Evolutionary conservation across 305 asterid species (phyloP), one percentile per base, ranked within the genome.

Genomic region (Salvia sclarea): DNA sequence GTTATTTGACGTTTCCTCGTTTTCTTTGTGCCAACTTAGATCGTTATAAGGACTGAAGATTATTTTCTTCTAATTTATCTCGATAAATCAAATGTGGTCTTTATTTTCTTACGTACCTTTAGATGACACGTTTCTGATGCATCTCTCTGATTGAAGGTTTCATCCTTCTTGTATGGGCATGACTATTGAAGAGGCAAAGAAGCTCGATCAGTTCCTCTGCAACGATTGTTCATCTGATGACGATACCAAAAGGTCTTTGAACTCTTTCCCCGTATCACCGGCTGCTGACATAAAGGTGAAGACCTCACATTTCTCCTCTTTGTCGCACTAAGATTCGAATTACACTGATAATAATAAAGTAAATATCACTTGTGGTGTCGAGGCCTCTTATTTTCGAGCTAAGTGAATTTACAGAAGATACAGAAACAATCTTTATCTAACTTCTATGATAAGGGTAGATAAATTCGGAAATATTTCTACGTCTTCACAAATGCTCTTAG

Each of bases 91-190:
- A 45, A 14, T 62, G 38, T 49, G 35, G 54, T 10, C 57, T 38
- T 25, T 45, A 38, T 21, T 63, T 53, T 8, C 55, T 35, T 52
- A 35, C 16, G 6, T 72, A 37, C 24, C 20, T 60, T 18, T 5
- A 17, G 25, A 28, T 14, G 11, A 38, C 55, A 10, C 45, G 41
- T 33, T 13, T 80, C 44, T 63, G 59, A 59, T 74, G 58, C 58
- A 54, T 73, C 8, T 68, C 57, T 63, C 49, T 50, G 25, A 53
- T 75, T 78, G 79, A 76, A 91, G 95, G 97, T 88, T 91, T 69
- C 97, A 91, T 78, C 97, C 96, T 75, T 81, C 84, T 70, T 88
- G 97, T 75, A 88, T 88, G 96, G 90, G 95, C 20, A 85, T 85
- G 95, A 71, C 81, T 73, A 88, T 88, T 67, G 96, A 88, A 76